Percentiles rank a stretch among this genome's conserved stretches.
Evolutionary conservation across 345 rosid species (phyloP).

Genomic region (Schrenkiella parvula): DNA sequence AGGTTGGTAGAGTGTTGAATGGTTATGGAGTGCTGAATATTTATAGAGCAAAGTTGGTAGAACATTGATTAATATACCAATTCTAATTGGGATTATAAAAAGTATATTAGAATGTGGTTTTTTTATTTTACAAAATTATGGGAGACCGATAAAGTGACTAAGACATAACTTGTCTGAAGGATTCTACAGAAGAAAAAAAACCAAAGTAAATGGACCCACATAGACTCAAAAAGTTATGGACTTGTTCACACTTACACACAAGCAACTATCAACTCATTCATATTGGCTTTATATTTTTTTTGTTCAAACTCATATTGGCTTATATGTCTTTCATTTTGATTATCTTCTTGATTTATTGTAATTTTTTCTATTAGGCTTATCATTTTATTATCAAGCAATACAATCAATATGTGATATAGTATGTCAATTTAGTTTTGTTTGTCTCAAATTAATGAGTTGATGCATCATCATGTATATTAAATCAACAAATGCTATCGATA

Average conservation of each 20-base stretch:
- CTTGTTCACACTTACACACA: constrained; percentile 26
- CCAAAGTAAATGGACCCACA: constrained; percentile 47
- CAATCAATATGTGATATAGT: not conserved
- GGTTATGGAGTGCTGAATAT: not conserved
- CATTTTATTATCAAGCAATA: not conserved
- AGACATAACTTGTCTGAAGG: constrained; percentile 54
- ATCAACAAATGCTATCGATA: not conserved
- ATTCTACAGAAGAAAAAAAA: constrained; percentile 33
- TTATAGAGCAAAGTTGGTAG: constrained; percentile 24
- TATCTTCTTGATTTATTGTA: not conserved
- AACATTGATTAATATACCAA: not conserved
- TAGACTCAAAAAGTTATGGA: constrained; percentile 5
- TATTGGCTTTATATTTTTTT: not conserved
- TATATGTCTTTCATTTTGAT: not conserved
- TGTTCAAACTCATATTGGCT: not conserved
- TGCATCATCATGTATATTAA: not conserved
- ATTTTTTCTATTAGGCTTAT: not conserved
- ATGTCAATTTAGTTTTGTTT: not conserved
- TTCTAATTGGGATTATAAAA: not conserved
- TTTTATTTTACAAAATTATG: not conserved
- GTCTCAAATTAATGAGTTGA: not conserved
- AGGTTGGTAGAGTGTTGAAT: constrained; percentile 30
- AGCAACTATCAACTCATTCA: not conserved
- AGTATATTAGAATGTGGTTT: not conserved
- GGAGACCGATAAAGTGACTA: constrained; percentile 53